A percentile compares a stretch with the other conserved stretches of the same genome.
phyloP scores from a whole-genome alignment of 139 green algal genomes.

The Chlamydomonas sphaeroides region DNA sequence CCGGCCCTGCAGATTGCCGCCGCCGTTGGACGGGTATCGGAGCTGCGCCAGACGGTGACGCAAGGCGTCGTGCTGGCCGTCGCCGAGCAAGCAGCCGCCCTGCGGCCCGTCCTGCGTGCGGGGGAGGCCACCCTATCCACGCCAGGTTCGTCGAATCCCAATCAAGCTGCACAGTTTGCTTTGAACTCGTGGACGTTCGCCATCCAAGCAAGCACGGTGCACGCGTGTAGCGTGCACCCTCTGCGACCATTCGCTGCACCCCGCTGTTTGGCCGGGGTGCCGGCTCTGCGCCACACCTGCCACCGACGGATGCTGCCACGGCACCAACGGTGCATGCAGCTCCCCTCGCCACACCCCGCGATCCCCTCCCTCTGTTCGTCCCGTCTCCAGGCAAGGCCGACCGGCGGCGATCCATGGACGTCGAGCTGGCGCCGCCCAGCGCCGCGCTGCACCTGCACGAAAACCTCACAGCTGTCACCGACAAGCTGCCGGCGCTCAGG shows the following conservation, averaged over 20 bases:
- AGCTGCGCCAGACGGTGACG: neutral
- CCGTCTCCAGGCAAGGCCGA: conserved; percentile 1
- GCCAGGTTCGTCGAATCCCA: neutral
- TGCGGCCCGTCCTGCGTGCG: neutral
- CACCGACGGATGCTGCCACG: too few species aligned
- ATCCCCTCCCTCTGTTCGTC: neutral
- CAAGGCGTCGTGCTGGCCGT: neutral
- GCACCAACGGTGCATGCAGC: too few species aligned
- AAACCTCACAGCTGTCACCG: neutral
- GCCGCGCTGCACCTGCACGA: conserved; percentile 12
- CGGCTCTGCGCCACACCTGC: too few species aligned
- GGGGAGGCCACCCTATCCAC: neutral
- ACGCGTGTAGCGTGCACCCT: too few species aligned
- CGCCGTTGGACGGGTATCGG: conserved; percentile 1
- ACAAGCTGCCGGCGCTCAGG: conserved; percentile 23
- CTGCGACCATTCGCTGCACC: too few species aligned
- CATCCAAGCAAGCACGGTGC: too few species aligned
- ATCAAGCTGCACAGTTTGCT: too few species aligned
- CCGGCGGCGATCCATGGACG: conserved; percentile 1
- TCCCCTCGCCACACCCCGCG: too few species aligned
- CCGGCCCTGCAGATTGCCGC: neutral
- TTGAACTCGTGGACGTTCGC: too few species aligned
- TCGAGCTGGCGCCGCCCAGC: neutral
- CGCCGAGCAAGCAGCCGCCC: neutral
- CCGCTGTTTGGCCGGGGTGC: too few species aligned